phyloP scores from a whole-genome alignment of 176 grass and related monocot species.

The Carex cristatella region DNA sequence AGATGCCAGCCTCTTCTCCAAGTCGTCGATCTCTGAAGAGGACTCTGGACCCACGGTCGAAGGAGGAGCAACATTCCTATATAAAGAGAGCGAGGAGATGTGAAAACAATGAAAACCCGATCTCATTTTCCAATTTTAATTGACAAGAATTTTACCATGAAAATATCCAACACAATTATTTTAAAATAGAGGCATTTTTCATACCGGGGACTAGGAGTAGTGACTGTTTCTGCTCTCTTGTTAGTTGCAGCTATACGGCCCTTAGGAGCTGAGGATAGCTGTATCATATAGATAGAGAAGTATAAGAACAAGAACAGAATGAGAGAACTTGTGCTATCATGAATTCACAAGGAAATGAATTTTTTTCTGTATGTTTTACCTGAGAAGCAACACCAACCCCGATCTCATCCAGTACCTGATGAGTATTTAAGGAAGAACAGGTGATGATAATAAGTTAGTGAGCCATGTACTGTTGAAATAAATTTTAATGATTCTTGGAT shows the following conservation, averaged over 20 bases:
- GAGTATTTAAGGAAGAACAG: not conserved
- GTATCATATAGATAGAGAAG: constrained; percentile 26
- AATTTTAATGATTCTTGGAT: not conserved
- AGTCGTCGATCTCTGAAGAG: constrained; percentile 62
- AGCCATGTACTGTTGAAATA: not conserved
- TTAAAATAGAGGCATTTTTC: not conserved
- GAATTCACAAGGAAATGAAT: not conserved
- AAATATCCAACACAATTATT: not conserved
- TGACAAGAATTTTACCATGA: not conserved
- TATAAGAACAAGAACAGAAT: not conserved
- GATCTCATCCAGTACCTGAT: constrained; percentile 93
- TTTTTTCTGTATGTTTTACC: constrained; percentile 28
- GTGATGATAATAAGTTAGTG: not conserved
- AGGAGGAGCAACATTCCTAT: constrained; percentile 28
- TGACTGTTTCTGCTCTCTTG: constrained; percentile 47
- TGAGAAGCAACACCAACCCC: constrained; percentile 95
- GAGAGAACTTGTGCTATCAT: not conserved
- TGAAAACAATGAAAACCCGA: not conserved
- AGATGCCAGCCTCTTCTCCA: constrained; percentile 87
- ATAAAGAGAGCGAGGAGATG: not conserved
- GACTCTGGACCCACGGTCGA: constrained; percentile 35
- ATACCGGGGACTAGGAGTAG: constrained; percentile 53
- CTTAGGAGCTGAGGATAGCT: constrained; percentile 96
- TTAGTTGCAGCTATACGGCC: constrained; percentile 57
- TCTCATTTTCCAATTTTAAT: constrained; percentile 4